These are phyloP conservation scores for Lentinula novae-zelandiae DNA, from an alignment of 1,284 basidiomycete genomes.

Conservation along the genomic window DNA sequence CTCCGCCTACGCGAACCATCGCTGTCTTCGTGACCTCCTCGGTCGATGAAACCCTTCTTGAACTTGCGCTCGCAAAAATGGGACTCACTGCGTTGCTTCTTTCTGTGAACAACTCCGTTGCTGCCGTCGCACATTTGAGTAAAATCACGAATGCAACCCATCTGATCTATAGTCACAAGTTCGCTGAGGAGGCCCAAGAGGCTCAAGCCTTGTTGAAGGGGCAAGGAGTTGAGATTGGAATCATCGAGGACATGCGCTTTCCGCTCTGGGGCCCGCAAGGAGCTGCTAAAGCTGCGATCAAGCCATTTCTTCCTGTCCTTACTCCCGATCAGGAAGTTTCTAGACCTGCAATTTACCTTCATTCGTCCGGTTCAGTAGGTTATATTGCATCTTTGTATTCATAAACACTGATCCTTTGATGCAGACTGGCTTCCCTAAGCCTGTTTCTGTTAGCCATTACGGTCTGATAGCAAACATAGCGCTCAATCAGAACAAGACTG, in stretches of 20 bases:
- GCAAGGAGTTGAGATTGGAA: slow-evolving; percentile 27
- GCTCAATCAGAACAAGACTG: slow-evolving; percentile 35
- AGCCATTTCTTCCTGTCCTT: slow-evolving; percentile 32
- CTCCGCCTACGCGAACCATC: slow-evolving; percentile 31
- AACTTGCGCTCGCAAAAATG: slow-evolving; percentile 42
- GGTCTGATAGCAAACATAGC: slow-evolving; percentile 32
- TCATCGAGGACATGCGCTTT: slow-evolving; percentile 36
- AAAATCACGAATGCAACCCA: slow-evolving; percentile 42
- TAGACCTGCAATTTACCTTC: slow-evolving; percentile 51
- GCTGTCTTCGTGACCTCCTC: slow-evolving; percentile 38
- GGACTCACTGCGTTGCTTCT: slow-evolving; percentile 42
- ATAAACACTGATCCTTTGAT: background rate
- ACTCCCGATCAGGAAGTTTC: slow-evolving; percentile 40
- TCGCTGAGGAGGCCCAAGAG: slow-evolving; percentile 30
- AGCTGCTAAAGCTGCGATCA: slow-evolving; percentile 28
- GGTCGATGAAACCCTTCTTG: slow-evolving; percentile 40
- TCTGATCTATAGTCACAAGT: slow-evolving; percentile 43
- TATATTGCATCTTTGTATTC: background rate
- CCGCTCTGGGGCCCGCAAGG: slow-evolving; percentile 41
- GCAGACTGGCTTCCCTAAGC: slow-evolving; percentile 40
- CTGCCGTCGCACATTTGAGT: slow-evolving; percentile 54
- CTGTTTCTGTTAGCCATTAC: slow-evolving; percentile 39
- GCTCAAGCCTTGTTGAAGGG: slow-evolving; percentile 27
- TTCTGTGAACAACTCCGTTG: slow-evolving; percentile 54
- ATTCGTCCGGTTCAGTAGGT: slow-evolving; percentile 58